phyloP scores from a whole-genome alignment of 805 yeast species.

The Kluyveromyces dobzhanskii region DNA sequence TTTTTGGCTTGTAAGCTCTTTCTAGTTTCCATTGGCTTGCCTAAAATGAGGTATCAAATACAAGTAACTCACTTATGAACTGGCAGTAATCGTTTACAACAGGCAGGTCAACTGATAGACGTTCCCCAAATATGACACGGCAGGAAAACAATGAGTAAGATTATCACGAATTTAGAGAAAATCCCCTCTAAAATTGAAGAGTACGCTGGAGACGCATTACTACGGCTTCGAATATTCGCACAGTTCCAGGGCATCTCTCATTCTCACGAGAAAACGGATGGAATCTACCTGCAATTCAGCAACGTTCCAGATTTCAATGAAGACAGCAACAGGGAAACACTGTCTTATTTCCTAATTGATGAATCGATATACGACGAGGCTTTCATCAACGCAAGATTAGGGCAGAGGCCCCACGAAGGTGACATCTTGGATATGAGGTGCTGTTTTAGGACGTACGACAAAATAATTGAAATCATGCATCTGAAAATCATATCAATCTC shows the following conservation, averaged over 20 bases:
- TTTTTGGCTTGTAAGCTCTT: too few species aligned
- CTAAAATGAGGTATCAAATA: too few species aligned
- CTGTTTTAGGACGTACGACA: constrained; percentile 1
- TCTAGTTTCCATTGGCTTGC: too few species aligned
- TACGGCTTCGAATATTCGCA: constrained; percentile 2
- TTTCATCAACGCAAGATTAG: neutral
- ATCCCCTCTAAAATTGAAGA: neutral
- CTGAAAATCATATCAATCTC: constrained; percentile 2
- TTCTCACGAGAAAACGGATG: neutral
- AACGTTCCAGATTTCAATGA: constrained; percentile 1
- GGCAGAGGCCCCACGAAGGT: constrained; percentile 4
- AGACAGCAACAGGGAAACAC: too few species aligned
- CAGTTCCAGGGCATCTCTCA: constrained; percentile 2
- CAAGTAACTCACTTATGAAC: too few species aligned
- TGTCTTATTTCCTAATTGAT: neutral
- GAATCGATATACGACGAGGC: constrained; percentile 2
- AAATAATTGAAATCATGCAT: constrained; percentile 7
- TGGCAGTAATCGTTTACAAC: too few species aligned
- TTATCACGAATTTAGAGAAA: neutral
- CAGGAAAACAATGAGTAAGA: neutral
- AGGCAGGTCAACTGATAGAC: too few species aligned
- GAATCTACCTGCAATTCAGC: neutral
- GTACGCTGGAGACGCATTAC: neutral
- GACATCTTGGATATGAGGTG: constrained; percentile 8
- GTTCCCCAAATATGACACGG: too few species aligned